Evolutionary conservation across 306 rosid species (phyloP).

Genomic region (Gleditsia sinensis): DNA sequence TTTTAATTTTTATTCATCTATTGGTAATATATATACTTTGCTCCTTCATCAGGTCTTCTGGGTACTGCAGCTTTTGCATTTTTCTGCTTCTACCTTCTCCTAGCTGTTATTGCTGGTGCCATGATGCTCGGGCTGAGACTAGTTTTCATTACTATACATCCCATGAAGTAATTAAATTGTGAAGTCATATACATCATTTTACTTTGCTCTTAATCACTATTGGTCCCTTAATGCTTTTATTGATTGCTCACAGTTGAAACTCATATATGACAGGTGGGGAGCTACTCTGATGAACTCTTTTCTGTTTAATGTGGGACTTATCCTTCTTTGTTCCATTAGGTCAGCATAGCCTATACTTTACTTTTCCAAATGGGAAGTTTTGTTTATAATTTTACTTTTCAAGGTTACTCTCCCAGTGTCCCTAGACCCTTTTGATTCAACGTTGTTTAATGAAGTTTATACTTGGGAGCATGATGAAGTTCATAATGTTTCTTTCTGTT

Average conservation of each 20-base stretch:
- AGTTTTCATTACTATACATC: slow-evolving; percentile 90
- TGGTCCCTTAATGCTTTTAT: slow-evolving; percentile 18
- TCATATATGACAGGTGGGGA: slow-evolving; percentile 76
- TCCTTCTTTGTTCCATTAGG: slow-evolving; percentile 94
- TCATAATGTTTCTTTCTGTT: slow-evolving; percentile 5
- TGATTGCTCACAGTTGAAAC: slow-evolving; percentile 33
- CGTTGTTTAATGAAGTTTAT: neutral
- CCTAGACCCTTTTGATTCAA: neutral
- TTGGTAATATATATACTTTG: slow-evolving; percentile 16
- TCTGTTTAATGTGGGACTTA: slow-evolving; percentile 89
- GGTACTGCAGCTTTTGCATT: slow-evolving; percentile 97
- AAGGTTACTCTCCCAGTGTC: neutral
- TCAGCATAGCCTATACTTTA: slow-evolving; percentile 34
- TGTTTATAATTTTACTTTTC: neutral
- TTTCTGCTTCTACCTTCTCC: slow-evolving; percentile 96
- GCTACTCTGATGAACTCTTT: slow-evolving; percentile 95
- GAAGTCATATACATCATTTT: slow-evolving; percentile 15
- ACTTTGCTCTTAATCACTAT: slow-evolving; percentile 8
- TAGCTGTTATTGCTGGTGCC: slow-evolving; percentile 93
- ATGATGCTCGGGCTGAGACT: slow-evolving; percentile 95
- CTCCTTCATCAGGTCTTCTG: slow-evolving; percentile 69
- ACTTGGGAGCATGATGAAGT: neutral
- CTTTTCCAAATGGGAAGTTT: slow-evolving; percentile 11
- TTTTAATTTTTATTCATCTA: slow-evolving; percentile 20
- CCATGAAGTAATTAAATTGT: slow-evolving; percentile 77